Conservation (phyloP, 495 filamentous ascomycete genomes). For the Apodospora peruviana region DNA sequence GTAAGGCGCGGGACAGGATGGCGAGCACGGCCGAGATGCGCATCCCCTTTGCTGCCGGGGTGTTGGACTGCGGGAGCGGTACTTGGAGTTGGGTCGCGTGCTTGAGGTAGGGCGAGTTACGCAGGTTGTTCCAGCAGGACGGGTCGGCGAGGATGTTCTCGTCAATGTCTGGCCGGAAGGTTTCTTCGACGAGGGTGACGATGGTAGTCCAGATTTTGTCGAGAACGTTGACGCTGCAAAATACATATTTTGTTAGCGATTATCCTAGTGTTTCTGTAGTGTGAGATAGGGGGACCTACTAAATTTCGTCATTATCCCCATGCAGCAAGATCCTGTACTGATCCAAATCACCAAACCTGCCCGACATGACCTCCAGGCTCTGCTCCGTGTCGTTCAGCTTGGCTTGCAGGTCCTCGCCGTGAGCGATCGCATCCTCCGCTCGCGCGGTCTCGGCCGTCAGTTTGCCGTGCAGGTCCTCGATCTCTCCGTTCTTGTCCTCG, state of each 20-base stretch:
- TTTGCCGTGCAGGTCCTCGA: slow-evolving; percentile 22
- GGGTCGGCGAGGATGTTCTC: slow-evolving; percentile 25
- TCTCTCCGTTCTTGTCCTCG: slow-evolving; percentile 23
- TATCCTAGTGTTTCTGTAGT: background rate
- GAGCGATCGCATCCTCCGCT: slow-evolving; percentile 22
- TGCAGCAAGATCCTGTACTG: slow-evolving; percentile 24
- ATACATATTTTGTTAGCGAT: background rate
- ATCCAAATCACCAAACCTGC: slow-evolving; percentile 22
- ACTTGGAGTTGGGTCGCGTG: slow-evolving; percentile 28
- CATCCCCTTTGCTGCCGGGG: slow-evolving; percentile 32
- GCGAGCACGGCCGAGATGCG: slow-evolving; percentile 31
- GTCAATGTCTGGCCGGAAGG: slow-evolving; percentile 31
- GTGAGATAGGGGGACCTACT: slow-evolving; percentile 15
- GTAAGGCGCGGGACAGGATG: slow-evolving; percentile 29
- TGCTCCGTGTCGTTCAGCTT: slow-evolving; percentile 22
- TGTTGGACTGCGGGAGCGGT: slow-evolving; percentile 30
- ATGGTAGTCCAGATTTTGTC: slow-evolving; percentile 36
- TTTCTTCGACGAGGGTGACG: slow-evolving; percentile 28
- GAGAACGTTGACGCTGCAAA: slow-evolving; percentile 24
- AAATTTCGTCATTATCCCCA: slow-evolving; percentile 24
- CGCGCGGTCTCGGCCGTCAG: slow-evolving; percentile 19
- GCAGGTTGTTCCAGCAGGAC: slow-evolving; percentile 34
- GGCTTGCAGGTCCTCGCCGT: slow-evolving; percentile 21
- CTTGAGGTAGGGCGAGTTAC: slow-evolving; percentile 31
- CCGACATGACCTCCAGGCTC: slow-evolving; percentile 14